Evolutionary conservation across 495 filamentous ascomycete species (phyloP), one percentile per base, ranked within the genome.

Genomic region (Podospora pseudoanserina): DNA sequence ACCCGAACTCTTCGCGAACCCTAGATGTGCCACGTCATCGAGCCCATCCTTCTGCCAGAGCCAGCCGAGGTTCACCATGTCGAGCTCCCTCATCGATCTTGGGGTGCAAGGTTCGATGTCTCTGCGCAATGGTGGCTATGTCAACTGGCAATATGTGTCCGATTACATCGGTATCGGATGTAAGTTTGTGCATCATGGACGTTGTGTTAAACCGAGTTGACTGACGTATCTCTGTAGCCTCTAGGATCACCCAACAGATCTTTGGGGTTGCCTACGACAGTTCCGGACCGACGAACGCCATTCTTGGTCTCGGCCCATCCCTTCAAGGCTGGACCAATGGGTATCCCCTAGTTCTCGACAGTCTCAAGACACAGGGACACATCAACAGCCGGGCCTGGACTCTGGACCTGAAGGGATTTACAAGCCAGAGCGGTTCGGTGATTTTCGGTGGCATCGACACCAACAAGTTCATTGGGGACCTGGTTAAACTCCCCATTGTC

Each of bases 381-480:
- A 92, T 89, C 70, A 84, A 89, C 65, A 90, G 88, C 55, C 88
- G 85, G 66, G 86, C 90, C 15, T 96, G 92, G 74, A 90, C 88
- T 67, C 76, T 93, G 23, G 87, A 91, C 64, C 77, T 90, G 11
- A 65, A 70, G 39, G 60, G 77, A 78, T 68, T 70, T 69, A 60
- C 63, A n/a, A 68, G 65, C 54, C 79, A 80, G 54, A 87, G 86
- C 4, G 92, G 91, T 58, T 76, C 71, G 53, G 79, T 84, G 56
- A 72, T 97, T 18, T 99, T 97, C 70, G 95, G 95, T 20, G 95
- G 95, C 28, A 89, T 99, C 61, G 90, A 99, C 74, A 92, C 89
- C 1, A 87, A 84, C 26, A 97, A 96, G 76, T 99, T 89, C 76
- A 78, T 77, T 26, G 95, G 93, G 23, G 73, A 85, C 5, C 87